Conservation (phyloP, 2,329 filamentous ascomycete genomes). For the Fusarium graminum region DNA sequence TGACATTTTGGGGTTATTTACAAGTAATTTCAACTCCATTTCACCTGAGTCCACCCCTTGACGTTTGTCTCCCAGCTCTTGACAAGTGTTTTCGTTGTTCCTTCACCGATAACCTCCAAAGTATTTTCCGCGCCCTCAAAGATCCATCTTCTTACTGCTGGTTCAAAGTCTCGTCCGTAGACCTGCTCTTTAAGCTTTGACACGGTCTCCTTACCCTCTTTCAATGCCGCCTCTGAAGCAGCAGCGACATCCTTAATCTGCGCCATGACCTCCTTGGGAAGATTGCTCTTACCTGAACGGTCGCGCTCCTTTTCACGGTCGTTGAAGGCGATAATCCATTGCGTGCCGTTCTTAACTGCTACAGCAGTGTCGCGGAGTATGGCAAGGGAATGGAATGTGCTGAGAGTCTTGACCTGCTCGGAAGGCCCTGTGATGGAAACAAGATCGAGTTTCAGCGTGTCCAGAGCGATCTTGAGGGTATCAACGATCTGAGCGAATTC, state of each 20-base stretch:
- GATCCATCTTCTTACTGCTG: slow-evolving; percentile 48
- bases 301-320: slow-evolving; percentile 58
- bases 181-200: slow-evolving; percentile 50
- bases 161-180: slow-evolving; percentile 46
- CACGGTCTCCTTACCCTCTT: slow-evolving; percentile 52
- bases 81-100: slow-evolving; percentile 48
- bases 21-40: slow-evolving; percentile 48
- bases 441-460: slow-evolving; percentile 38
- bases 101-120: slow-evolving; percentile 46
- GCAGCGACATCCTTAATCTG: slow-evolving; percentile 53
- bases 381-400: slow-evolving; percentile 55
- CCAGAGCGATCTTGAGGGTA: slow-evolving; percentile 32
- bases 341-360: slow-evolving; percentile 51
- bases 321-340: slow-evolving; percentile 55
- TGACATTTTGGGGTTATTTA: not conserved
- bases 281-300: slow-evolving; percentile 55
- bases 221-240: slow-evolving; percentile 50
- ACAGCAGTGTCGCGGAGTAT: slow-evolving; percentile 56
- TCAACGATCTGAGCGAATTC: slow-evolving; percentile 48
- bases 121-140: slow-evolving; percentile 47
- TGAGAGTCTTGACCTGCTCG: slow-evolving; percentile 45
- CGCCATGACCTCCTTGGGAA: slow-evolving; percentile 55
- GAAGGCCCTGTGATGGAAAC: slow-evolving; percentile 25
- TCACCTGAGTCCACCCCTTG: slow-evolving; percentile 53
- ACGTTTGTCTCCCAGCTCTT: slow-evolving; percentile 54